A percentile compares a stretch with the other conserved stretches of the same genome.
phyloP scores from a whole-genome alignment of 208 protist species.

The Wallacemonas rigidus region DNA sequence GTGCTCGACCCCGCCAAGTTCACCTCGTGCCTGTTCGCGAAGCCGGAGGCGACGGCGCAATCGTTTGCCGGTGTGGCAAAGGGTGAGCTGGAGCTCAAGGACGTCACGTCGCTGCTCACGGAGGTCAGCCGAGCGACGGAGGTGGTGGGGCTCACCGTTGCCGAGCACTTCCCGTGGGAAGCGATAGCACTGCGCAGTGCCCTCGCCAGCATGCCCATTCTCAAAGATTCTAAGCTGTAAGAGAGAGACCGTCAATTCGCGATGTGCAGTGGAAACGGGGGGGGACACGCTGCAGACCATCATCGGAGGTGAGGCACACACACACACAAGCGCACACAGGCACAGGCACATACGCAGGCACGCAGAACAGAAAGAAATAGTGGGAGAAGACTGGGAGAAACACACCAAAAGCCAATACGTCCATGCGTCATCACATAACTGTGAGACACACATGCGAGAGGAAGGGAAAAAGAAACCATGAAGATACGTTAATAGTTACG shows the following conservation, averaged over 20 bases:
- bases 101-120: slow-evolving; percentile 23
- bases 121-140: slow-evolving; percentile 21
- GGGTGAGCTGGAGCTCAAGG: slow-evolving; percentile 22
- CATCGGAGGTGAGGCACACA: no score
- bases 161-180: slow-evolving; percentile 41
- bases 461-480: neutral
- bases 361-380: no score
- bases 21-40: slow-evolving; percentile 24
- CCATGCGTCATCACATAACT: no score
- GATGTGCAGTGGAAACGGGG: no score
- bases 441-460: no score
- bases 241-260: neutral
- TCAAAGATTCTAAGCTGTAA: slow-evolving; percentile 22
- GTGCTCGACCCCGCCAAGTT: slow-evolving; percentile 29
- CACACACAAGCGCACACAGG: no score
- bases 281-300: no score
- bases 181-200: slow-evolving; percentile 22
- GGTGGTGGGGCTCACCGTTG: slow-evolving; percentile 38
- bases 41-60: slow-evolving; percentile 18
- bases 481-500: neutral
- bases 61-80: slow-evolving; percentile 22
- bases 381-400: no score
- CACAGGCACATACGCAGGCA: no score
- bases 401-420: no score
- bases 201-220: slow-evolving; percentile 24